These are phyloP conservation scores for Rhizophagus clarus DNA, from an alignment of 192 early-diverging fungal genomes.

Conservation along the genomic window DNA sequence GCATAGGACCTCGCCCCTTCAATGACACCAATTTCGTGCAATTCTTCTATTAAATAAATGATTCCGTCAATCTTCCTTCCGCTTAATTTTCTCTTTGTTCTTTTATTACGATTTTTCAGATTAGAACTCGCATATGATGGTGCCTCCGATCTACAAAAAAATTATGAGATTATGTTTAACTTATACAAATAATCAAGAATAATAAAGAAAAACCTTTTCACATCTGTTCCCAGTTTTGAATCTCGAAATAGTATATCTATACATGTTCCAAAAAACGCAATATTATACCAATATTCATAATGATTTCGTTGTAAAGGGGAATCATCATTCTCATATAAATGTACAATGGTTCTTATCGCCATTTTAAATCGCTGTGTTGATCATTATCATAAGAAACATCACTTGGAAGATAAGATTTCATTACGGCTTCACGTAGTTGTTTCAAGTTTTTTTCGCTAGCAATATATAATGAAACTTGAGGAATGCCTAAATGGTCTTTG, in stretches of 20 bases:
- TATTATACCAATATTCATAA: too few relatives aligned
- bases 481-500: conserved; percentile 13
- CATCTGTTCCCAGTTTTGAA: too few relatives aligned
- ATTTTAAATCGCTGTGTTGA: neutral
- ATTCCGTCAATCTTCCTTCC: conserved; percentile 24
- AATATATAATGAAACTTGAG: conserved; percentile 5
- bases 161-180: neutral
- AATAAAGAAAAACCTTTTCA: neutral
- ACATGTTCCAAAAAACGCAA: too few relatives aligned
- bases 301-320: too few relatives aligned
- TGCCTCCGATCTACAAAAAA: conserved; percentile 18
- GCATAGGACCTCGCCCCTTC: conserved; percentile 11
- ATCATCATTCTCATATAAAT: too few relatives aligned
- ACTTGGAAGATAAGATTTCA: conserved; percentile 16
- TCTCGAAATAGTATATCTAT: too few relatives aligned
- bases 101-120: conserved; percentile 16
- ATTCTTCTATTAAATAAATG: conserved; percentile 15
- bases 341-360: too few relatives aligned
- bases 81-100: conserved; percentile 17
- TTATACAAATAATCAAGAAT: neutral
- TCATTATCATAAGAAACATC: conserved; percentile 8
- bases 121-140: conserved; percentile 11
- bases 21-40: conserved; percentile 14
- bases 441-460: conserved; percentile 2
- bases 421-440: neutral